Evolutionary conservation across 768 basidiomycete species (phyloP), one percentile per base, ranked within the genome.

Genomic region (Podaxis mareebaensis): DNA sequence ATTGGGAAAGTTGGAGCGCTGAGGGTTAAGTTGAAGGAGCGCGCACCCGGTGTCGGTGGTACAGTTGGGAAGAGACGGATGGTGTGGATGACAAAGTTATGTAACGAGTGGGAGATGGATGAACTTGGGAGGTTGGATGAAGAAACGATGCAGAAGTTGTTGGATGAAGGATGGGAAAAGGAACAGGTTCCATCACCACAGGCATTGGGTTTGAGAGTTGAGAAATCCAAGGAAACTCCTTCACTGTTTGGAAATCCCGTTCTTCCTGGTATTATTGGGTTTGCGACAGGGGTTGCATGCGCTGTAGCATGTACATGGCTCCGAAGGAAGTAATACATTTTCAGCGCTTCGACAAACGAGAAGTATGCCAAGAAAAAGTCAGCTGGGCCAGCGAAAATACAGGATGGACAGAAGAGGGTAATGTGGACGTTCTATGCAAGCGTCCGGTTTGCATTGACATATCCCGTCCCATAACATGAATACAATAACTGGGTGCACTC

Each of bases 401-500:
- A 56, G n/a, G 17, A 46, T 8, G 44, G 36, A 40, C 10, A 1
- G 39, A n/a, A 24, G 20, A 13, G 12, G 13, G 12, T 17, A 44
- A 44, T 44, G n/a, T 24, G 22, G 12, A 61, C 4, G 20, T n/a
- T 22, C 76, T 77, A 93, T 22, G 88, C 89, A 62, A 95, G 74
- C 28, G 89, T 83, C 68, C 91, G 82, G 73, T 93, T 95, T 61
- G 89, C 87, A 73, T 99, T 99, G 65, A 93, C 79, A 72, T 95
- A 95, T 51, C 97, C 96, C 24, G 89, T 86, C 11, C 96, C 96
- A 66, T 95, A 92, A 73, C 96, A 98, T 5, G 93, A 93, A 74
- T 95, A 90, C 53, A 93, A 61, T 13, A 93, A 83, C 64, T 93
- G 87, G 12, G 80, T 75, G 40, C 79, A 83, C 12, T 82, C 76